Conservation (phyloP, 2,329 filamentous ascomycete genomes). For the Colletotrichum sp. region DNA sequence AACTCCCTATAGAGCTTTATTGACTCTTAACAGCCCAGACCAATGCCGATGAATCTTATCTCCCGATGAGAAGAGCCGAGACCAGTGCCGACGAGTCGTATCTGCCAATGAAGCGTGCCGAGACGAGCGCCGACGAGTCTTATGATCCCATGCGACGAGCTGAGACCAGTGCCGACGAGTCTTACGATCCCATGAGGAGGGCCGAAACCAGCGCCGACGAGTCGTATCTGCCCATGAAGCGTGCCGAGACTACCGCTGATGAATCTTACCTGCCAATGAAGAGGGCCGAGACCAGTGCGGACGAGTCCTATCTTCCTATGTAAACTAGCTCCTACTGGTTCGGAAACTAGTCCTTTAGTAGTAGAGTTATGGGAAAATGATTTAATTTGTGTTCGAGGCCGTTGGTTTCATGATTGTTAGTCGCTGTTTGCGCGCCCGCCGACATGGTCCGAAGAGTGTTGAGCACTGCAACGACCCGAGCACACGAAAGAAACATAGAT, state of each 20-base stretch:
- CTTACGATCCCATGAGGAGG: not conserved
- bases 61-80: slow-evolving; percentile 2
- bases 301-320: not conserved
- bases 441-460: not conserved
- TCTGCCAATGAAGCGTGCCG: not conserved
- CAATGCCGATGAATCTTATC: slow-evolving; percentile 11
- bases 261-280: not conserved
- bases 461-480: not conserved
- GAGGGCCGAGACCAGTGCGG: not conserved
- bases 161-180: not conserved
- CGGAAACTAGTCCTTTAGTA: not conserved
- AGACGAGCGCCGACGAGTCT: slow-evolving; percentile 7
- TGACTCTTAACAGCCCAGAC: not conserved
- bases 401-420: not conserved
- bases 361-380: not conserved
- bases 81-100: slow-evolving; percentile 2
- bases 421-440: not conserved
- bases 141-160: not conserved
- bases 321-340: not conserved
- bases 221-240: not conserved
- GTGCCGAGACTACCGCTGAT: not conserved
- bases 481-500: not conserved
- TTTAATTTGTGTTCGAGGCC: not conserved
- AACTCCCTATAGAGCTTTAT: not conserved
- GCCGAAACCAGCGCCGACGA: not conserved